Evolutionary conservation across 768 basidiomycete genomes (phyloP).

Genomic region (Cantharellus cinnabarinus): DNA sequence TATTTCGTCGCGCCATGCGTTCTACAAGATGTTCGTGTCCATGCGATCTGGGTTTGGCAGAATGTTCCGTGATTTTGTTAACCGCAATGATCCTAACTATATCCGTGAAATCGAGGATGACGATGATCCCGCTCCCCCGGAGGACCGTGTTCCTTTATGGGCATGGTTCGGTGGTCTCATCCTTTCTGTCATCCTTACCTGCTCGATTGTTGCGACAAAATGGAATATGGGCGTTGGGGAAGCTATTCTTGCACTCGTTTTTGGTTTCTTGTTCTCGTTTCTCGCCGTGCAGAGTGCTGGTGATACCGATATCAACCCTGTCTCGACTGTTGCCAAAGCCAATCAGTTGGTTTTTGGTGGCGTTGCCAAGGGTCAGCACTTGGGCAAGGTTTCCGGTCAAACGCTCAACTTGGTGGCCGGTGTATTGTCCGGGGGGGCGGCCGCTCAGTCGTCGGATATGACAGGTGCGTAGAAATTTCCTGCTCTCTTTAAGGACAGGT

Average conservation of each 20-base stretch:
- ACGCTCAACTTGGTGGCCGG: constrained; percentile 33
- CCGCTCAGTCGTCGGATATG: constrained; percentile 42
- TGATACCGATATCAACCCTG: constrained; percentile 38
- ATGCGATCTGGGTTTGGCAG: not conserved
- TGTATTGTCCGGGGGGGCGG: constrained; percentile 33
- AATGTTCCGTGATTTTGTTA: not conserved
- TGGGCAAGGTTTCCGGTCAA: constrained; percentile 20
- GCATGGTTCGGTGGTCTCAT: constrained; percentile 37
- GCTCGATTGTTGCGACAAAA: constrained; percentile 7
- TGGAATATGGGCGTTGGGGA: constrained; percentile 20
- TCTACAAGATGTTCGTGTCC: not conserved
- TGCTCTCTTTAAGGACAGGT: not conserved
- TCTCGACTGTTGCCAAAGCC: constrained; percentile 17
- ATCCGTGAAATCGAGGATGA: constrained; percentile 19
- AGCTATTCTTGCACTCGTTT: constrained; percentile 33
- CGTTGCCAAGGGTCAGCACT: constrained; percentile 27
- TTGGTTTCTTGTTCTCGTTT: constrained; percentile 47
- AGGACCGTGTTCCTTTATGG: constrained; percentile 33
- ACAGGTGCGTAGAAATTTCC: constrained; percentile 28
- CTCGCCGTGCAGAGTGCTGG: constrained; percentile 42
- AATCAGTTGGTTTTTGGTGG: constrained; percentile 48
- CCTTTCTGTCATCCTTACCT: constrained; percentile 26
- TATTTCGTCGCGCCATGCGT: constrained; percentile 17
- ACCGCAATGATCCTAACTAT: constrained; percentile 8
- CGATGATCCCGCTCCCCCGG: constrained; percentile 23